phyloP scores from a whole-genome alignment of 2,329 filamentous ascomycete species.

The Fusarium xyrophilum region DNA sequence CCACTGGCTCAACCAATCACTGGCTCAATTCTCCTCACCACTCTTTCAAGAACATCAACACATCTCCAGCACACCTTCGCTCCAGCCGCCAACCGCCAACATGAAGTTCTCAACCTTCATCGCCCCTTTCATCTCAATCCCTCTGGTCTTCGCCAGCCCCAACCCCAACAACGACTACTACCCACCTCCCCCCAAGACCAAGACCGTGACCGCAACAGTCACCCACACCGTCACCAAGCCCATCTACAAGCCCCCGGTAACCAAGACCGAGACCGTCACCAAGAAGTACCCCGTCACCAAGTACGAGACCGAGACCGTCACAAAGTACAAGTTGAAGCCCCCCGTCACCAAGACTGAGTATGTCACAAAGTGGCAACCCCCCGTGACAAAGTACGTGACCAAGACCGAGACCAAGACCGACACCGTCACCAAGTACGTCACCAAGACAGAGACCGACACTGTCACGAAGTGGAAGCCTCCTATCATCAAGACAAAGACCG shows the following conservation, averaged over 20 bases:
- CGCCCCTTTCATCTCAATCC: constrained; percentile 11
- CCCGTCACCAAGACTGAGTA: constrained; percentile 19
- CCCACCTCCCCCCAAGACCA: constrained; percentile 5
- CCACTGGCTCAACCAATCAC: constrained; percentile 13
- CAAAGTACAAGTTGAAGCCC: constrained; percentile 19
- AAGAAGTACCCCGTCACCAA: constrained; percentile 13
- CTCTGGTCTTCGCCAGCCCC: constrained; percentile 18
- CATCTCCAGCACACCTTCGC: neutral
- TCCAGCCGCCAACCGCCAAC: constrained; percentile 14
- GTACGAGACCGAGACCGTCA: constrained; percentile 11
- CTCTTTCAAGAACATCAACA: constrained; percentile 1
- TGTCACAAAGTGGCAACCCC: constrained; percentile 18
- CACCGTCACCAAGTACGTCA: constrained; percentile 5
- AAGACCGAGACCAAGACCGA: neutral
- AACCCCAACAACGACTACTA: constrained; percentile 12
- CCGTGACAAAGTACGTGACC: constrained; percentile 11
- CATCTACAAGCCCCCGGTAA: constrained; percentile 16
- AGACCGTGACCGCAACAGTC: constrained; percentile 26
- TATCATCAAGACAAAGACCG: neutral
- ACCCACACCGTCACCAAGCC: constrained; percentile 22
- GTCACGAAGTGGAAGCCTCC: neutral
- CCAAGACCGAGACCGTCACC: constrained; percentile 27
- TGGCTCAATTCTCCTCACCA: constrained; percentile 1
- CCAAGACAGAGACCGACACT: neutral
- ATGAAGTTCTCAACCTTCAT: constrained; percentile 28